Evolutionary conservation across 169 alveolate genomes (phyloP), one percentile per base, ranked within the genome.

Genomic region (Plasmodium knowlesi): DNA sequence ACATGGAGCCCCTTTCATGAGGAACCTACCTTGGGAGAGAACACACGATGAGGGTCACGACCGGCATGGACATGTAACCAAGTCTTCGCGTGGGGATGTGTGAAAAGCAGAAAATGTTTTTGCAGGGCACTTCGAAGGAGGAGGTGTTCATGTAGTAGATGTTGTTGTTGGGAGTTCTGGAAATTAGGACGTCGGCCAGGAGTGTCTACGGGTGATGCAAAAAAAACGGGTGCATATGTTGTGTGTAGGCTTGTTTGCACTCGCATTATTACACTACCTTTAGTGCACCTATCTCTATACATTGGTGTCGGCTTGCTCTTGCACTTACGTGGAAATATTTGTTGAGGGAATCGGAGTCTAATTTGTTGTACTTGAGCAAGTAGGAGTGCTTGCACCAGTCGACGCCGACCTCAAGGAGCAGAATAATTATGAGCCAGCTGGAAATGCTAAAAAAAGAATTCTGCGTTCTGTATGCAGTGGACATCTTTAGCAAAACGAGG

Each of bases 311-410:
- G 41, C 39, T 57, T 10, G 9, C 41, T 28, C 22, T 34, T n/a
- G 9, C 80, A 14, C 16, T 76, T 88, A 88, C 94, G 32, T 78
- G 94, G 34, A 88, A 88, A 61, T 96, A 96, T 57, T 85, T 86
- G 71, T 94, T 92, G 92, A 96, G 94, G 28, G 96, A 96, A 22
- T 88, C 95, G n/a, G 98, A 95, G 10, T 74, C 82, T 30, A 97
- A 82, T 28, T 94, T 95, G 93, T 97, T 97, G 92, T 97, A 97
- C 81, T 97, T 97, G 32, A 97, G 92, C 79, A 97, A 91, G 93
- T 95, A 97, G 34, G 96, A 80, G 79, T 96, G 98, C 95, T 97
- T 97, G 73, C 96, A 92, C 97, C 97, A 97, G 76, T 97, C 99
- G 32, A 97, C 98, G 50, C 96, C 83, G 46, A 97, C 92, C 88